phyloP scores from a whole-genome alignment of 2,329 filamentous ascomycete species.

The Stromatinia cepivora region DNA sequence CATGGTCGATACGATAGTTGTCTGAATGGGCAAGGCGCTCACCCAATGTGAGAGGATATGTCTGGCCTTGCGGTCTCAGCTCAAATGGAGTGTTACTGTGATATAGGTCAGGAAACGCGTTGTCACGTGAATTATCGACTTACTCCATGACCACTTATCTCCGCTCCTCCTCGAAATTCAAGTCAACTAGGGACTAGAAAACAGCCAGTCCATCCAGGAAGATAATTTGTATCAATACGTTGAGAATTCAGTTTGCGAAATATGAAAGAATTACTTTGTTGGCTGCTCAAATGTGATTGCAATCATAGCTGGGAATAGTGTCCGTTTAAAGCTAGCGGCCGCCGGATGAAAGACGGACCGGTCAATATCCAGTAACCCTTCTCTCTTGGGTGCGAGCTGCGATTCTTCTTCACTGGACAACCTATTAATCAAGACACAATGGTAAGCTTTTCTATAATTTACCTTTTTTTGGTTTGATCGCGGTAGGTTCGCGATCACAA shows the following conservation, averaged over 20 bases:
- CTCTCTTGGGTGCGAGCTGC: background rate
- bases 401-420: background rate
- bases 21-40: constrained; percentile 33
- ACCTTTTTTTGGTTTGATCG: background rate
- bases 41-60: constrained; percentile 34
- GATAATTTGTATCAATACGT: background rate
- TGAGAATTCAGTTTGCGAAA: background rate
- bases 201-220: background rate
- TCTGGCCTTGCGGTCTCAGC: constrained; percentile 18
- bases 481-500: background rate
- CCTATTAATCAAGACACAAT: background rate
- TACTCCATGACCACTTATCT: constrained; percentile 18
- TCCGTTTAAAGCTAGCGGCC: constrained; percentile 2
- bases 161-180: background rate
- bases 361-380: background rate
- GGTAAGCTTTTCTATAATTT: background rate
- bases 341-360: constrained; percentile 21
- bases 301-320: background rate
- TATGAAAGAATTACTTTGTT: background rate
- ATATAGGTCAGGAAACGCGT: background rate
- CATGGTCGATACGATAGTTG: constrained; percentile 31
- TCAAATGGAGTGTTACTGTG: constrained; percentile 18
- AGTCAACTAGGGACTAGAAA: background rate
- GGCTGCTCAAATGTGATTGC: background rate
- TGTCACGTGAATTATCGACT: constrained; percentile 17